These are phyloP conservation scores for Circinella umbellata DNA, from an alignment of 371 early-diverging fungal genomes.

Conservation along the genomic window DNA sequence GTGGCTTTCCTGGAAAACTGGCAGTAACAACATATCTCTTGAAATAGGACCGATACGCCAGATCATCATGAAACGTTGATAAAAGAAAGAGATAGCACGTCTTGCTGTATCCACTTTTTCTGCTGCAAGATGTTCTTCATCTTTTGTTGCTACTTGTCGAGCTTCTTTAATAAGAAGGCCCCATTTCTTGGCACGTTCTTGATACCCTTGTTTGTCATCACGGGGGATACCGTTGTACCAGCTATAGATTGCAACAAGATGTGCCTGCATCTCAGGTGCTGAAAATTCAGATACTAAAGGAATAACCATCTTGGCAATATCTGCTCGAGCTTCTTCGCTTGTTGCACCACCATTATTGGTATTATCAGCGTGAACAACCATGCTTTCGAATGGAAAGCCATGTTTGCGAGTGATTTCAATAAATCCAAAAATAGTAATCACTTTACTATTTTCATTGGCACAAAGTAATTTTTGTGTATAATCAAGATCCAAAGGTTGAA, in stretches of 20 bases:
- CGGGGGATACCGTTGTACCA: not conserved
- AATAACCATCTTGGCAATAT: constrained; percentile 2
- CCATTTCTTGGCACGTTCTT: not conserved
- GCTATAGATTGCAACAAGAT: not conserved
- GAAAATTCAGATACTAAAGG: constrained; percentile 1
- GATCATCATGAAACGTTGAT: not conserved
- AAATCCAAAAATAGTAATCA: not conserved
- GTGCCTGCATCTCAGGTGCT: not conserved
- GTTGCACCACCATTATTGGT: not conserved
- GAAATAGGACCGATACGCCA: constrained; percentile 6
- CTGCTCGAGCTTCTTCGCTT: constrained; percentile 4
- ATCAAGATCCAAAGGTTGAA: not conserved
- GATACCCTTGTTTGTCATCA: not conserved
- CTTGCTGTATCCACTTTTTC: not conserved
- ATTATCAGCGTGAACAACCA: not conserved
- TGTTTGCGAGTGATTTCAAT: not conserved
- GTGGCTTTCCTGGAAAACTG: not conserved
- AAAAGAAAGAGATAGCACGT: not conserved
- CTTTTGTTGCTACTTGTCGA: not conserved
- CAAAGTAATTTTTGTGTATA: not conserved
- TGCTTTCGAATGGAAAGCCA: not conserved
- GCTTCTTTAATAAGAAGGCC: not conserved
- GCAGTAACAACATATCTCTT: not conserved
- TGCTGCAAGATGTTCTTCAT: not conserved
- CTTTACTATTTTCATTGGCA: not conserved